Evolutionary conservation across 2,329 filamentous ascomycete species (phyloP).

Genomic region (Diaporthe sp.): DNA sequence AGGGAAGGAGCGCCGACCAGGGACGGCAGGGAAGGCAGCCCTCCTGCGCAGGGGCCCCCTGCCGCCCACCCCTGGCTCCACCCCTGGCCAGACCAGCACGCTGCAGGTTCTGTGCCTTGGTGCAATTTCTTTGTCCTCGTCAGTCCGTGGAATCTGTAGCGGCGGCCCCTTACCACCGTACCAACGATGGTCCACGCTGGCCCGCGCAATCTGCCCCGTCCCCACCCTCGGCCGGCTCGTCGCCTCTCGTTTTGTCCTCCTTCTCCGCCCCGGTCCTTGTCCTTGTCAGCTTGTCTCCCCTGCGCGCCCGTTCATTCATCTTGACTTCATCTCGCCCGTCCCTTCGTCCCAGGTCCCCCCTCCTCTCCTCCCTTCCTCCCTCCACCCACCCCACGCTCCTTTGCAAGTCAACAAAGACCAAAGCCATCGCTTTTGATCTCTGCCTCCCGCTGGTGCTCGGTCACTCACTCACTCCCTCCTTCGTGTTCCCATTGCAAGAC

Average conservation of each 20-base stretch:
- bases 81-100: not conserved
- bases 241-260: conserved; percentile 16
- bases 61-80: not conserved
- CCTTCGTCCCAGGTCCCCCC: conserved; percentile 14
- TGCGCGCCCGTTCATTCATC: conserved; percentile 17
- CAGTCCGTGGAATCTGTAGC: conserved; percentile 1
- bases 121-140: conserved; percentile 14
- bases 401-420: conserved; percentile 25
- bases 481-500: conserved; percentile 33
- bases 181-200: conserved; percentile 3
- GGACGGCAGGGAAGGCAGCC: not conserved
- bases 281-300: not conserved
- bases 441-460: conserved; percentile 33
- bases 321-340: conserved; percentile 31
- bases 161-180: not conserved
- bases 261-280: conserved; percentile 15
- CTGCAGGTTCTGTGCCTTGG: conserved; percentile 28
- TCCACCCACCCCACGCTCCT: conserved; percentile 35
- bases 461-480: conserved; percentile 24
- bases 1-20: not conserved
- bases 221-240: conserved; percentile 6
- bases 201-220: conserved; percentile 19
- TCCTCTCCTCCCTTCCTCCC: not conserved
- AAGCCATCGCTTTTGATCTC: conserved; percentile 35
- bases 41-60: not conserved